Evolutionary conservation across 2,329 filamentous ascomycete species (phyloP), one percentile per base, ranked within the genome.

Genomic region (Ramularia collo-cygni): DNA sequence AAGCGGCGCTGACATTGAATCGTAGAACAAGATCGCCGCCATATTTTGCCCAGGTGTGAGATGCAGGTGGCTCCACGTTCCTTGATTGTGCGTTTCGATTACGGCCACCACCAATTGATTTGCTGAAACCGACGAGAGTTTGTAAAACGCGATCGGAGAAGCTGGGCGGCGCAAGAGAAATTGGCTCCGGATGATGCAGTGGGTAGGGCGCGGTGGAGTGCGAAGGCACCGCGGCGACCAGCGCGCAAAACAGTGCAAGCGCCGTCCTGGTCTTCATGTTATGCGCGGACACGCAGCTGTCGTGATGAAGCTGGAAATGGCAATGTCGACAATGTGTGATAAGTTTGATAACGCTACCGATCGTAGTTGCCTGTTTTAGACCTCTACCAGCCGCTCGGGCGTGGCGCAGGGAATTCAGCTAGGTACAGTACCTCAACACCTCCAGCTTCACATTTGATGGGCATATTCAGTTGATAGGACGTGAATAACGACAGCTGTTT

Each of bases 21-120:
- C 92, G 81, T 47, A 96, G 68, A 12, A 98, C 87, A n/a, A 95
- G 73, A 62, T 95, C 81, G 47, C 83, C 77, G 46, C 79, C 77
- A 60, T 95, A 95, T 44, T 69, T 38, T 10, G 58, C 53, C 15
- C 53, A 44, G 8, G 48, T 51, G 26, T 53, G 51, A 14, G 55
- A 38, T 4, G 51, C 51, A 33, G 51, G 29, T 19, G 21, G 21
- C 21, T 24, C 21, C 6, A 24, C 21, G 10, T 24, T 24, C 10
- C 21, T 24, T 24, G 21, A 24, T 24, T 6, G 21, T 10, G 21
- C 21, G 21, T 6, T 10, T 10, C 21, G 21, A 10, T 24, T 6
- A 24, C 21, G 21, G 10, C 33, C 35, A 12, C 33, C 35, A 12
- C 38, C 17, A 28, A 35, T 35, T 27, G 18, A 15, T 13, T 40